Evolutionary conservation across 257 asterid species (phyloP).

Genomic region (Thymus quinquecostatus): DNA sequence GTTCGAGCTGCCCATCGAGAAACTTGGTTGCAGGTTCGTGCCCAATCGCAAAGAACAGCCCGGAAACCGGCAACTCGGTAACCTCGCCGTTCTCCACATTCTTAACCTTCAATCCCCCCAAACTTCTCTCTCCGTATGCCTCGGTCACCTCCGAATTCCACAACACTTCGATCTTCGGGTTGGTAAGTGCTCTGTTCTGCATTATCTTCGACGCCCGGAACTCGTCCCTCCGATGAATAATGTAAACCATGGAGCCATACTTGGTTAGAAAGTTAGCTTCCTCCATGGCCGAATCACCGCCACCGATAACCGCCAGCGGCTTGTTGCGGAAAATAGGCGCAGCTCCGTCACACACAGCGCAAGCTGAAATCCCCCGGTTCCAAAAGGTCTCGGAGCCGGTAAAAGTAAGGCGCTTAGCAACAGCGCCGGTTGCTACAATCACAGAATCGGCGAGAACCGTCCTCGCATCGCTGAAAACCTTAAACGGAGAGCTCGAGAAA

Average conservation of each 20-base stretch:
- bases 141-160: constrained; percentile 77
- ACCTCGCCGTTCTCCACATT: constrained; percentile 66
- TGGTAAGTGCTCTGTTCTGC: constrained; percentile 70
- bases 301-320: constrained; percentile 90
- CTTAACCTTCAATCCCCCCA: constrained; percentile 83
- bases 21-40: constrained; percentile 95
- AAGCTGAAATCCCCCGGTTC: constrained; percentile 94
- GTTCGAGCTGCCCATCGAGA: constrained; percentile 76
- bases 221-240: constrained; percentile 77
- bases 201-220: constrained; percentile 94
- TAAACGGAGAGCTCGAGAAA: constrained; percentile 61
- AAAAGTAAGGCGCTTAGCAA: constrained; percentile 71
- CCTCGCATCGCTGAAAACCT: constrained; percentile 53
- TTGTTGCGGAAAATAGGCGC: constrained; percentile 88
- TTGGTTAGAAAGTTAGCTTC: constrained; percentile 89
- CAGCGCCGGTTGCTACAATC: constrained; percentile 85
- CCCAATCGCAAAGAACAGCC: constrained; percentile 91
- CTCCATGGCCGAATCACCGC: constrained; percentile 99
- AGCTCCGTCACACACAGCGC: constrained; percentile 97
- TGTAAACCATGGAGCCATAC: constrained; percentile 90
- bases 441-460: constrained; percentile 82
- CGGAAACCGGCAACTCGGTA: constrained; percentile 64
- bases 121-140: constrained; percentile 71
- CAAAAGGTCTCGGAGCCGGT: constrained; percentile 76
- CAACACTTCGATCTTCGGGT: constrained; percentile 72